These are phyloP conservation scores for Carex kokanica DNA, from an alignment of 176 grass and related monocot species.

Conservation along the genomic window DNA sequence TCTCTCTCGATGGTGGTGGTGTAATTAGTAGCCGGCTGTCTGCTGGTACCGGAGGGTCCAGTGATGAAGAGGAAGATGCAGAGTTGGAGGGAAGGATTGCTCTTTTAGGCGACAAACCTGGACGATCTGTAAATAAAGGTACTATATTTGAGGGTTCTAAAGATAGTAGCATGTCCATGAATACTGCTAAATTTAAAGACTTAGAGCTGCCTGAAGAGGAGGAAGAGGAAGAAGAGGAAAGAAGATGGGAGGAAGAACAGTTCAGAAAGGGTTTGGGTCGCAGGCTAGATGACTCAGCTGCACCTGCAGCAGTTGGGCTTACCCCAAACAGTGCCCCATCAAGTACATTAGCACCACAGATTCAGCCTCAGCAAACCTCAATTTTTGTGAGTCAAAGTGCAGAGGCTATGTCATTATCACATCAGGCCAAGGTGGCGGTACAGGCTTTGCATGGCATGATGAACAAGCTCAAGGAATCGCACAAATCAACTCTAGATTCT, in stretches of 20 bases:
- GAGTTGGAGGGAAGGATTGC: constrained; percentile 61
- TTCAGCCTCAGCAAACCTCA: constrained; percentile 50
- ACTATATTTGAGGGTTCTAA: constrained; percentile 57
- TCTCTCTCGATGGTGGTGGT: constrained; percentile 71
- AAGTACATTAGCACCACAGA: constrained; percentile 8
- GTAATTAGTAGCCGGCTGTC: constrained; percentile 60
- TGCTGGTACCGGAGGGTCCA: constrained; percentile 50
- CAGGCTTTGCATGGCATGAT: constrained; percentile 74
- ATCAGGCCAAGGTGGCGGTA: constrained; percentile 76
- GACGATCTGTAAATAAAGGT: constrained; percentile 37
- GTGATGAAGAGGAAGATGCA: constrained; percentile 73
- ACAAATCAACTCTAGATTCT: constrained; percentile 57
- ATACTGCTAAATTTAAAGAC: constrained; percentile 36
- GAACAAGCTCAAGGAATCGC: constrained; percentile 66
- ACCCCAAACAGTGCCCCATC: constrained; percentile 28
- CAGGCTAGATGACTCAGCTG: constrained; percentile 54
- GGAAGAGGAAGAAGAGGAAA: constrained; percentile 79
- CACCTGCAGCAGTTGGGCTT: constrained; percentile 33
- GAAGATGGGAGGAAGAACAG: constrained; percentile 96
- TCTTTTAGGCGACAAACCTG: constrained; percentile 41
- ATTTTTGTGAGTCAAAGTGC: constrained; percentile 45
- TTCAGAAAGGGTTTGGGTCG: constrained; percentile 76
- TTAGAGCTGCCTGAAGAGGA: constrained; percentile 39
- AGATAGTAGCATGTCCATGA: constrained; percentile 31
- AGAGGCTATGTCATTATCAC: constrained; percentile 70